Evolutionary conservation across 305 asterid species (phyloP), one percentile per base, ranked within the genome.

Genomic region (Fraxinus paxiana): DNA sequence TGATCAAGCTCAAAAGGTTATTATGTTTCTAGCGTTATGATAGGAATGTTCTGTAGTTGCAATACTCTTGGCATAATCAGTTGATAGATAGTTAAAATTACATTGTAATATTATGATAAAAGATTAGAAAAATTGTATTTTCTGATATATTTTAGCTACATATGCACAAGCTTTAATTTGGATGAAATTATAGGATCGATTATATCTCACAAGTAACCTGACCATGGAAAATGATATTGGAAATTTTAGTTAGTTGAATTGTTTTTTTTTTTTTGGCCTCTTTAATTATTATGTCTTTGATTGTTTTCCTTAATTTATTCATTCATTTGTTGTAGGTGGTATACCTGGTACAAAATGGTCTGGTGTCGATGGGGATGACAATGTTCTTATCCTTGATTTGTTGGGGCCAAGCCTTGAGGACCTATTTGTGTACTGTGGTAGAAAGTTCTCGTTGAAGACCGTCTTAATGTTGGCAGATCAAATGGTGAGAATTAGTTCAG

Each of bases 371-470:
- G 93, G 94, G 56, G 98, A 95, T 2, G 98, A 95, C 89, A 95
- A 95, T 78, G 91, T 88, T 83, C 95, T 95, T 77, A 97, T 93
- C 86, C 88, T 95, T 33, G 98, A 95, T 87, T 90, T 95, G 81
- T 87, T 95, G 77, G 98, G 98, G 69, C 98, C 98, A 2, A 93
- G 98, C 85, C 98, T 95, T 61, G 98, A 95, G 88, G 98, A 95
- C 85, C 97, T 95, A 71, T 95, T 95, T 81, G 98, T 93, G 86
- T 95, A 95, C 81, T 92, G 97, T 88, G 95, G 96, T 79, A 89
- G 98, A 88, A 95, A 93, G 88, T 92, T 95, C 81, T 89, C 98
- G 15, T 86, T 93, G 92, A 95, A 95, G 92, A 92, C 95, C 12
- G 98, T 92, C 73, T 80, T 95, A 69, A 95, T 93, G 98, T 78